Percentiles rank a stretch among this genome's conserved stretches.
Conservation (phyloP, 305 asterid species). For the Fraxinus platypoda region DNA sequence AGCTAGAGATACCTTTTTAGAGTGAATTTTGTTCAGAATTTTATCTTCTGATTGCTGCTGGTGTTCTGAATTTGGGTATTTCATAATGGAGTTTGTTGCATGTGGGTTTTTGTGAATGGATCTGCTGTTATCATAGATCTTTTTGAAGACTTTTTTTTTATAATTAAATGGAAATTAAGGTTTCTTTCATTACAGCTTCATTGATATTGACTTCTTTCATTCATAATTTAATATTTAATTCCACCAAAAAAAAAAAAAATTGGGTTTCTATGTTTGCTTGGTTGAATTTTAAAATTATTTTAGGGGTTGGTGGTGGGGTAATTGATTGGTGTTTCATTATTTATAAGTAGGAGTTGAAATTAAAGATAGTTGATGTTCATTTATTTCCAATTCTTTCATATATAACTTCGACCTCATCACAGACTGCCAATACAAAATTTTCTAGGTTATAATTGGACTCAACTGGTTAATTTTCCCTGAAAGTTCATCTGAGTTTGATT, state of each 20-base stretch:
- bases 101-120: conserved; percentile 25
- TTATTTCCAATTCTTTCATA: background rate
- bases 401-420: background rate
- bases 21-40: background rate
- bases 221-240: background rate
- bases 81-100: conserved; percentile 5
- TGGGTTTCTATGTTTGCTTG: background rate
- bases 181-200: background rate
- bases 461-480: background rate
- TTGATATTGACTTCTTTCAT: background rate
- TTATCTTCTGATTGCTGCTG: background rate
- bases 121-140: conserved; percentile 15
- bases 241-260: background rate
- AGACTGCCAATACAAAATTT: background rate
- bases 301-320: background rate
- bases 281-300: background rate
- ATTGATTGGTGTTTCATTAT: background rate
- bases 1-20: background rate
- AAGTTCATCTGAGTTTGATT: background rate
- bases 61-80: background rate
- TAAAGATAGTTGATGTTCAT: background rate
- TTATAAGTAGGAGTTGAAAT: background rate
- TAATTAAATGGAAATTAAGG: background rate
- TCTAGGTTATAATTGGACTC: background rate
- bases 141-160: background rate